Percentiles rank a stretch among this genome's conserved stretches.
Conservation (phyloP, 2,329 filamentous ascomycete species). For the Microdochium nivale region DNA sequence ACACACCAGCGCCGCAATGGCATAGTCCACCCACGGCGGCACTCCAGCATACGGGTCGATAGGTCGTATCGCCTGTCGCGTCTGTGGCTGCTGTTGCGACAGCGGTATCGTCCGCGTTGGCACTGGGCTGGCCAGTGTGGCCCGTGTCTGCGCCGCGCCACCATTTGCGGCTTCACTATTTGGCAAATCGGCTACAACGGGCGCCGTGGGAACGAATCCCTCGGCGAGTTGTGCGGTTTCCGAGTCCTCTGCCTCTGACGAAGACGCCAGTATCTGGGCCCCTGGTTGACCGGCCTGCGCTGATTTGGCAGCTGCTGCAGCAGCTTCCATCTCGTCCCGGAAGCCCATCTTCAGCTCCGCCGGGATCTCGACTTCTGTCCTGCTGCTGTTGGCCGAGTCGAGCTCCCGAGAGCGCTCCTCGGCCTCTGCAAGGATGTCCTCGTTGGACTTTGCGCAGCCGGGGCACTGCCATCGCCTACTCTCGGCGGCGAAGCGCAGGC, state of each 20-base stretch:
- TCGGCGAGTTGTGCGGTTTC: conserved; percentile 41
- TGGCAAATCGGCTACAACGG: conserved; percentile 6
- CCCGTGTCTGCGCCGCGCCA: not conserved
- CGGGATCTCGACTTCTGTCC: conserved; percentile 39
- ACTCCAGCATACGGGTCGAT: conserved; percentile 39
- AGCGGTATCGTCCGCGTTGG: conserved; percentile 19
- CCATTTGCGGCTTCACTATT: not conserved
- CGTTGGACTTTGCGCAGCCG: conserved; percentile 62
- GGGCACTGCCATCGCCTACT: conserved; percentile 60
- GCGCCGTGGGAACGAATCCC: conserved; percentile 46
- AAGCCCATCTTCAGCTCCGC: conserved; percentile 58
- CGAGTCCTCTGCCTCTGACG: conserved; percentile 16
- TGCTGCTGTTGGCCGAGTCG: conserved; percentile 24
- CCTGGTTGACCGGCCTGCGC: not conserved
- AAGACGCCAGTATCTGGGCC: not conserved
- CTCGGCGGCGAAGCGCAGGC: conserved; percentile 60
- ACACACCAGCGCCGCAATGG: conserved; percentile 65
- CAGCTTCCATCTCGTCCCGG: conserved; percentile 57
- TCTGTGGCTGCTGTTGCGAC: conserved; percentile 13
- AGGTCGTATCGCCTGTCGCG: conserved; percentile 12
- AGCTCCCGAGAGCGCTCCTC: conserved; percentile 35
- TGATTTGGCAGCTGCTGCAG: conserved; percentile 13
- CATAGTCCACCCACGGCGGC: conserved; percentile 70
- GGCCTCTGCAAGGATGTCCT: conserved; percentile 64
- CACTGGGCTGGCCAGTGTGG: conserved; percentile 8